Conservation (phyloP, 345 rosid species). For the Sisymbrium altissimum region DNA sequence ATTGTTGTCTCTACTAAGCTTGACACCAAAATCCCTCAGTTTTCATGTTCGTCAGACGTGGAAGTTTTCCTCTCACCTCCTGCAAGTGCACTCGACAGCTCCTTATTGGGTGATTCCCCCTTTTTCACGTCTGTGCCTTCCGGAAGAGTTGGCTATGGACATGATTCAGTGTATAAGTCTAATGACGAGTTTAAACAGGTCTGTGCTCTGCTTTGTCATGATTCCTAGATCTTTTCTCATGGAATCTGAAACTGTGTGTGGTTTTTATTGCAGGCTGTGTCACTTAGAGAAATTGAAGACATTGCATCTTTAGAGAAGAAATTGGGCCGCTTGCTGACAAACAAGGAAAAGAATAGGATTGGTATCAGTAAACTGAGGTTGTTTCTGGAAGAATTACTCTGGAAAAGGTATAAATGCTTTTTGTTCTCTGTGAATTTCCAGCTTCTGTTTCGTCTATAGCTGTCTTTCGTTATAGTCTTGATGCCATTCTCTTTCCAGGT, state of each 20-base stretch:
- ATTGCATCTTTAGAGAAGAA: constrained; percentile 69
- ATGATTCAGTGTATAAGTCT: constrained; percentile 68
- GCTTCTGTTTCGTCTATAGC: background rate
- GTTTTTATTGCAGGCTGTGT: constrained; percentile 51
- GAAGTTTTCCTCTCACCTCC: constrained; percentile 96
- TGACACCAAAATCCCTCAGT: constrained; percentile 92
- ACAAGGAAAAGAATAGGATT: constrained; percentile 74
- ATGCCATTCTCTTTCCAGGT: constrained; percentile 47
- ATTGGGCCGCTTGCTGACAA: constrained; percentile 69
- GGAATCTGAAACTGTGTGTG: background rate
- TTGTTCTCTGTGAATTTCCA: constrained; percentile 1
- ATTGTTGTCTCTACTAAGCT: constrained; percentile 88
- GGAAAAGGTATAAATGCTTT: constrained; percentile 54
- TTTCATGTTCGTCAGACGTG: constrained; percentile 81
- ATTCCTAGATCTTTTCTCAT: constrained; percentile 11
- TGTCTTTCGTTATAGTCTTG: background rate
- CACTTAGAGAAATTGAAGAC: constrained; percentile 71
- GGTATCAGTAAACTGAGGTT: constrained; percentile 85
- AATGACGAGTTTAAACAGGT: constrained; percentile 95
- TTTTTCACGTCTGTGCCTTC: constrained; percentile 97
- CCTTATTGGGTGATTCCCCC: constrained; percentile 78
- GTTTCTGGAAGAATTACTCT: constrained; percentile 82
- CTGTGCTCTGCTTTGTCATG: constrained; percentile 16
- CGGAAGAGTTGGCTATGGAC: constrained; percentile 82
- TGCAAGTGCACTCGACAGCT: constrained; percentile 78